Percentiles rank a stretch among this genome's conserved stretches.
These are phyloP conservation scores for Fonsecaea pugnacius DNA, from an alignment of 2,329 filamentous ascomycete genomes.

Conservation along the genomic window DNA sequence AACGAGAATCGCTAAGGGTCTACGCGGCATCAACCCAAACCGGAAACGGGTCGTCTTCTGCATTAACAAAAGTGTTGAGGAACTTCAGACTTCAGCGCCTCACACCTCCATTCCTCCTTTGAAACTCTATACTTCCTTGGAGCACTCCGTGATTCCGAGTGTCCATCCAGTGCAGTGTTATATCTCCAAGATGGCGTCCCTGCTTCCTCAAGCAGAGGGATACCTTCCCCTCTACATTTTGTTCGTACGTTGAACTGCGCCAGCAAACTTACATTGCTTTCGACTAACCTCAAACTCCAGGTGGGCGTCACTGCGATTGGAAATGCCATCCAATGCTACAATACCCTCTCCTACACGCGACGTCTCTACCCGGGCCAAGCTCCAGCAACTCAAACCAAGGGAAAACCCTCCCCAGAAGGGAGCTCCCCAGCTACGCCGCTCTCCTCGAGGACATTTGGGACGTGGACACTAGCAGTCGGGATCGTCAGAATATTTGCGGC, in stretches of 20 bases:
- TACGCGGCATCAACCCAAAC: neutral
- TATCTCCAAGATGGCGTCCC: constrained; percentile 18
- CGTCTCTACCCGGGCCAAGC: constrained; percentile 67
- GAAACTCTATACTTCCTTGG: neutral
- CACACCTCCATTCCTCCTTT: neutral
- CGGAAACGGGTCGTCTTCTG: neutral
- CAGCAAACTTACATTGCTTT: constrained; percentile 53
- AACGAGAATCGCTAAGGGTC: neutral
- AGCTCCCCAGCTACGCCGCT: constrained; percentile 69
- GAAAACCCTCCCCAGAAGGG: constrained; percentile 7
- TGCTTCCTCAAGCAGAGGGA: constrained; percentile 33
- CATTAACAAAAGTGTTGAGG: neutral
- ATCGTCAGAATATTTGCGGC: constrained; percentile 81
- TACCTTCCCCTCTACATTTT: constrained; percentile 36
- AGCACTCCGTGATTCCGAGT: neutral
- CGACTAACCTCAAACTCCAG: constrained; percentile 58
- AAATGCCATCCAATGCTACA: constrained; percentile 84
- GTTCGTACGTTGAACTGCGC: constrained; percentile 36
- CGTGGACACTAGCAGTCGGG: constrained; percentile 80
- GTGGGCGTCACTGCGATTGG: constrained; percentile 79
- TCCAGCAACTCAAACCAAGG: constrained; percentile 34
- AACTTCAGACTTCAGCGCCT: neutral
- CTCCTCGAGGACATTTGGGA: constrained; percentile 79
- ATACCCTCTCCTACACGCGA: constrained; percentile 78
- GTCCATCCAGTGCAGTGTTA: neutral